Evolutionary conservation across 2,329 filamentous ascomycete species (phyloP), one percentile per base, ranked within the genome.

Genomic region (Aspergillus latus): DNA sequence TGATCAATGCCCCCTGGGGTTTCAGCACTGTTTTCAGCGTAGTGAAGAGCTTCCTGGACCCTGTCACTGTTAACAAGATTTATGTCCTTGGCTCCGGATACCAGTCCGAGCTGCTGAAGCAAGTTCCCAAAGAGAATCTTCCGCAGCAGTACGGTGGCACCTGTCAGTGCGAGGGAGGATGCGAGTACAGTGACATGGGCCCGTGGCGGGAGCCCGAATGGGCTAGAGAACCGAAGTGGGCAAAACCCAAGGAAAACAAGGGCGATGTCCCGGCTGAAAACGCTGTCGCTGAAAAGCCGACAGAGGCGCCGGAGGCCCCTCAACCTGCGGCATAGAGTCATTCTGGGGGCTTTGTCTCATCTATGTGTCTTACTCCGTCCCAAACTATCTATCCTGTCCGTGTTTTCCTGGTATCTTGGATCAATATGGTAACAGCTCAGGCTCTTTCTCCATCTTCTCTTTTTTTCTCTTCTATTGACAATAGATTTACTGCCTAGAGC

Each of bases 1-100:
- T 99, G 67, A 97, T 99, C 86, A 99, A 99, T 78, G 90, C 93
- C 2, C 92, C 92, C 16, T 97, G 92, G 92, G 92, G 92, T 29
- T 97, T 97, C 82, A 88, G 88, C 60, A 83, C 84, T 65, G 89
- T 92, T 61, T 99, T 94, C 83, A 82, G 79, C 72, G 83, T 95
- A 56, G 84, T 97, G 76, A 97, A 95, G 83, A 86, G 87, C 64
- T 97, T 94, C 85, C 84, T 99, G 68, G 94, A 99, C 78, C 94
- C 94, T 50, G 92, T 99, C 69, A 99, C 94, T 47, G 92, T 96
- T 59, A 82, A 88, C 72, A 99, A 99, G 85, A 99, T 99, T 72
- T 86, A 96, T 77, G 87, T 99, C 56, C 82, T 97, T 39, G 91
- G 92, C 63, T 78, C 80, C 63, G 80, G 84, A 58, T 97, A 97